Percentiles rank a stretch among this genome's conserved stretches.
These are phyloP conservation scores for Petunia hybrid DNA, from an alignment of 305 asterid genomes.

Conservation along the genomic window DNA sequence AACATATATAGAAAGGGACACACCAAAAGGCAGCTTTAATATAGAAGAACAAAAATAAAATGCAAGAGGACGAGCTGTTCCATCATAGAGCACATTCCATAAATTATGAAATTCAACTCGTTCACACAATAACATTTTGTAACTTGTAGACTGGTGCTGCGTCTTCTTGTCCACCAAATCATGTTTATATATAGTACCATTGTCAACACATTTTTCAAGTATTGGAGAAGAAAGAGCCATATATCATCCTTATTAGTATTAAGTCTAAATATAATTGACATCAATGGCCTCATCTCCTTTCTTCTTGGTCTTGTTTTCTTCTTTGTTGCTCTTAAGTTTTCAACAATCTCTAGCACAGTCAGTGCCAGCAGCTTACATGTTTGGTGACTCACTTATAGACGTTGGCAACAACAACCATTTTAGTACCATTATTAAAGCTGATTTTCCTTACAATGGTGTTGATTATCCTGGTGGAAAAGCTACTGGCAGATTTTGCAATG, in stretches of 20 bases:
- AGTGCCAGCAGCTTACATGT: slow-evolving; percentile 66
- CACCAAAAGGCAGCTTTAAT: not conserved
- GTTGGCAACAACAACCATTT: slow-evolving; percentile 80
- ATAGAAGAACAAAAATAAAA: not conserved
- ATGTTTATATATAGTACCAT: not conserved
- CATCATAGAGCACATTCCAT: slow-evolving; percentile 19
- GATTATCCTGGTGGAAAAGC: slow-evolving; percentile 60
- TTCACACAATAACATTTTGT: slow-evolving; percentile 49
- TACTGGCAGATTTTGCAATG: slow-evolving; percentile 86
- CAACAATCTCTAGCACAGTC: slow-evolving; percentile 46
- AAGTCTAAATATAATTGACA: not conserved
- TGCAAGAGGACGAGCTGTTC: not conserved
- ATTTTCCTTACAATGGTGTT: slow-evolving; percentile 71
- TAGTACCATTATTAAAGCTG: slow-evolving; percentile 59
- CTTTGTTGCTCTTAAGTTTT: slow-evolving; percentile 27
- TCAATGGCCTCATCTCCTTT: slow-evolving; percentile 34
- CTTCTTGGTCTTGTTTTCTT: slow-evolving; percentile 2
- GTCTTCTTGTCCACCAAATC: slow-evolving; percentile 23
- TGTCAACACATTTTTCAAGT: not conserved
- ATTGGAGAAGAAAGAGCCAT: slow-evolving; percentile 5
- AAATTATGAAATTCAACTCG: slow-evolving; percentile 35
- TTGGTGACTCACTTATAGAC: slow-evolving; percentile 85
- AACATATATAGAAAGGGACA: not conserved
- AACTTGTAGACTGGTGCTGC: not conserved
- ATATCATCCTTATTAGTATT: not conserved